Evolutionary conservation across 495 filamentous ascomycete species (phyloP), one percentile per base, ranked within the genome.

Genomic region (Astrothelium macrocarpum): DNA sequence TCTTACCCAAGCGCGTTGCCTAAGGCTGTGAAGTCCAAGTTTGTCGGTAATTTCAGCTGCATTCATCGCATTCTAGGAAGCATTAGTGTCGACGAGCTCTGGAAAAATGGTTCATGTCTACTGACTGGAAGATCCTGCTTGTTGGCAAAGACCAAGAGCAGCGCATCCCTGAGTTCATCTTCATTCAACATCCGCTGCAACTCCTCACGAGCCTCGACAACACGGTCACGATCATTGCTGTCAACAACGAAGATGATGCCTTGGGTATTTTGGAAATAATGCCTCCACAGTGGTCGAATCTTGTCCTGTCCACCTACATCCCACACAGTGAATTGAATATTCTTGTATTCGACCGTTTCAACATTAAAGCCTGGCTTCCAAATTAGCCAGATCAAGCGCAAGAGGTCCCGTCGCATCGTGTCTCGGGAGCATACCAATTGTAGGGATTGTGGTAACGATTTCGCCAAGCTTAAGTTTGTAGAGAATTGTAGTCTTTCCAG

Each of bases 241-340:
- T 99, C 94, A 72, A 99, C 95, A 66, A 99, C 94, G 84, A 99
- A 99, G 81, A 99, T 99, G 82, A 99, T 97, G 78, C 94, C 94
- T 81, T 99, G 94, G 68, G 94, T 99, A 81, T 99, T 99, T 83
- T 99, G 94, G 89, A 96, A 99, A 79, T 99, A 99, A 82, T 99
- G 94, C 81, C 94, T 88, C 94, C 94, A 99, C 74, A 99, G 81
- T 73, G 94, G 94, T 77, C 94, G 87, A 78, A 99, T 99, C 89
- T 99, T 99, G 84, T 99, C 94, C 84, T 99, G 94, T 75, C 94
- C 94, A 83, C 94, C 94, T 74, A 99, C 94, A 85, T 99, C 94
- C 94, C 94, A 99, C 77, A 99, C 94, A 76, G 94, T 99, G 82
- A 99, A 99, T 77, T 96, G 92, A 77, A 99, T 97, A 85, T 99